These are phyloP conservation scores for Colletotrichum euphorbiae DNA, from an alignment of 2,329 filamentous ascomycete species.

Conservation along the genomic window DNA sequence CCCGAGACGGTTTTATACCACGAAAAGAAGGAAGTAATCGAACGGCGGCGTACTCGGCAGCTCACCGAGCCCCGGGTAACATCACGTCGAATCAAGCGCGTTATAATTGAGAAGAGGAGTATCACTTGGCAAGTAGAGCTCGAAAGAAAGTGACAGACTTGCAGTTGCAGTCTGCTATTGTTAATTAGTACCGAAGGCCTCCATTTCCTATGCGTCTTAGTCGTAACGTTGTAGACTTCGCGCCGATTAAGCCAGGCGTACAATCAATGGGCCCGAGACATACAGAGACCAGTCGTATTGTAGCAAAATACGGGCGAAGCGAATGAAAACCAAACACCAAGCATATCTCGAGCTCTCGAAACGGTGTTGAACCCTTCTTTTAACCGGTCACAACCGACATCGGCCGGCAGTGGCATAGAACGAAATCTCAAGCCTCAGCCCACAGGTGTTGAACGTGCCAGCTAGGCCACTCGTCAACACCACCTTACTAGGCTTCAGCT, in stretches of 20 bases:
- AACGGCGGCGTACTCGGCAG: too few relatives aligned
- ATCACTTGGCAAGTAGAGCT: not conserved
- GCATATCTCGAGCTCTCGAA: not conserved
- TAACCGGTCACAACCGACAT: not conserved
- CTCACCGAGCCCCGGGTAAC: too few relatives aligned
- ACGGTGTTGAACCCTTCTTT: conserved; percentile 23
- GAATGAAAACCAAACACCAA: not conserved
- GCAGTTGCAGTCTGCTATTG: conserved; percentile 17
- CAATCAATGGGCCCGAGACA: not conserved
- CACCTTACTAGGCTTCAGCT: not conserved
- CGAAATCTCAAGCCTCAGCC: not conserved
- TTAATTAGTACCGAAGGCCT: not conserved
- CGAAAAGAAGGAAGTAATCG: too few relatives aligned
- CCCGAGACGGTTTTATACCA: too few relatives aligned
- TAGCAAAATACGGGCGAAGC: not conserved
- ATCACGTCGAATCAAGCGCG: too few relatives aligned
- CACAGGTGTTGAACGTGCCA: conserved; percentile 26
- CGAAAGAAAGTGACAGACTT: not conserved
- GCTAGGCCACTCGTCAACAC: not conserved
- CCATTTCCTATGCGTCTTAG: not conserved
- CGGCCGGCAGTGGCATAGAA: conserved; percentile 6
- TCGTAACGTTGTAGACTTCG: not conserved
- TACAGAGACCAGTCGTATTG: not conserved
- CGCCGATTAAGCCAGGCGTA: not conserved
- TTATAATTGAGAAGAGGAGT: too few relatives aligned